These are phyloP conservation scores for Emydomyces testavorans DNA, from an alignment of 2,329 filamentous ascomycete species.

Conservation along the genomic window DNA sequence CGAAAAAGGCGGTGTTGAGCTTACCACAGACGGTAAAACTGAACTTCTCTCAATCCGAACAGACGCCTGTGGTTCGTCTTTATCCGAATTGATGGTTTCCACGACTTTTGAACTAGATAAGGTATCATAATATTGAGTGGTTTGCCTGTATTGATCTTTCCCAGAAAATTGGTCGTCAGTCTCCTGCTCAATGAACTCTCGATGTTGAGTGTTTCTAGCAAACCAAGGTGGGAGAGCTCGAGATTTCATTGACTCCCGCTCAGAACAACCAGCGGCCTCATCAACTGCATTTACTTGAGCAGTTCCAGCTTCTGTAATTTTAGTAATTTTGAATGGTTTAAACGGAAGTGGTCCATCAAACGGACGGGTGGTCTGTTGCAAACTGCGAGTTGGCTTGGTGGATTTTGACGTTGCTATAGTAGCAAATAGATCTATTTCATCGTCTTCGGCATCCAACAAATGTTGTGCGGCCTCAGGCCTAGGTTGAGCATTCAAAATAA, in stretches of 20 bases:
- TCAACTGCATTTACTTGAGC: slow-evolving; percentile 35
- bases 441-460: slow-evolving; percentile 43
- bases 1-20: neutral
- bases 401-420: slow-evolving; percentile 62
- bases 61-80: neutral
- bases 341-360: slow-evolving; percentile 82
- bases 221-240: slow-evolving; percentile 40
- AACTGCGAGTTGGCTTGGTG: slow-evolving; percentile 38
- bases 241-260: slow-evolving; percentile 28
- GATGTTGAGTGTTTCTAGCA: slow-evolving; percentile 25
- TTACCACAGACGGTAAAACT: neutral
- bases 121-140: slow-evolving; percentile 21
- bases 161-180: slow-evolving; percentile 18
- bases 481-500: slow-evolving; percentile 33
- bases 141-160: slow-evolving; percentile 16
- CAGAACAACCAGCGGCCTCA: slow-evolving; percentile 53
- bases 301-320: slow-evolving; percentile 30
- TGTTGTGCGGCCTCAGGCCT: slow-evolving; percentile 29
- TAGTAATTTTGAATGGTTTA: slow-evolving; percentile 52
- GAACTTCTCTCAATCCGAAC: neutral
- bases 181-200: slow-evolving; percentile 27
- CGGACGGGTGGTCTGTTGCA: slow-evolving; percentile 38
- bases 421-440: slow-evolving; percentile 64
- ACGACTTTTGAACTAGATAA: slow-evolving; percentile 6
- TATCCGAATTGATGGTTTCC: slow-evolving; percentile 16